A percentile compares a stretch with the other conserved stretches of the same genome.
phyloP scores from a whole-genome alignment of 306 rosid species.

The Astragalus membranaceus region DNA sequence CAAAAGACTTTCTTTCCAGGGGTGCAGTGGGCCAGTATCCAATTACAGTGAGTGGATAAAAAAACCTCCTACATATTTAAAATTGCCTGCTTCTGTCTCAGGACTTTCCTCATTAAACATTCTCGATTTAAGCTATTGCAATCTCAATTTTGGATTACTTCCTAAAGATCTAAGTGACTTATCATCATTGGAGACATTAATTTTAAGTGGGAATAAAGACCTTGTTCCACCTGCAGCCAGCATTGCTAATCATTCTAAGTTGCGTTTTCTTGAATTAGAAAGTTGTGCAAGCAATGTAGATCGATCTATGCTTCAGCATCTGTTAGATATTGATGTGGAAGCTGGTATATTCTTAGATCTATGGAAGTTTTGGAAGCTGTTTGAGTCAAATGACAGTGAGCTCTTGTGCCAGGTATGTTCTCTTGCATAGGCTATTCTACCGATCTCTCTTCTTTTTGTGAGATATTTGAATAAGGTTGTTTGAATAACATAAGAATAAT shows the following conservation, averaged over 20 bases:
- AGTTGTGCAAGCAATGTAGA: background rate
- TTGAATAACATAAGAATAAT: background rate
- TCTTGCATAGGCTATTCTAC: background rate
- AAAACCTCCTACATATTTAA: background rate
- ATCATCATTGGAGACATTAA: background rate
- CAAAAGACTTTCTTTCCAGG: background rate
- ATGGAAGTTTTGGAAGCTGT: slow-evolving; percentile 4
- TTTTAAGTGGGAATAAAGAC: slow-evolving; percentile 3
- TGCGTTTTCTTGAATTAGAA: background rate
- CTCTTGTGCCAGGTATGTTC: background rate
- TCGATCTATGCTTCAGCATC: background rate
- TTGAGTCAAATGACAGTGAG: background rate
- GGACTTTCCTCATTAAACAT: background rate
- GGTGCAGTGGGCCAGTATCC: background rate
- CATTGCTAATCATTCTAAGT: slow-evolving; percentile 1
- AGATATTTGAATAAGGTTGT: background rate
- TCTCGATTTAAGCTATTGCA: slow-evolving; percentile 4
- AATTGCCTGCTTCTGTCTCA: background rate
- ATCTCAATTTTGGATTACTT: background rate
- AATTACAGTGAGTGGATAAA: background rate
- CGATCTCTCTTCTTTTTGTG: background rate
- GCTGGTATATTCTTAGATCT: slow-evolving; percentile 1
- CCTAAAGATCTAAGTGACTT: background rate
- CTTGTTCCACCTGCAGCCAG: background rate
- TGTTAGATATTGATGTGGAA: background rate